phyloP scores from a whole-genome alignment of 1,139 yeast species.

The Pichia sorboxylosa region DNA sequence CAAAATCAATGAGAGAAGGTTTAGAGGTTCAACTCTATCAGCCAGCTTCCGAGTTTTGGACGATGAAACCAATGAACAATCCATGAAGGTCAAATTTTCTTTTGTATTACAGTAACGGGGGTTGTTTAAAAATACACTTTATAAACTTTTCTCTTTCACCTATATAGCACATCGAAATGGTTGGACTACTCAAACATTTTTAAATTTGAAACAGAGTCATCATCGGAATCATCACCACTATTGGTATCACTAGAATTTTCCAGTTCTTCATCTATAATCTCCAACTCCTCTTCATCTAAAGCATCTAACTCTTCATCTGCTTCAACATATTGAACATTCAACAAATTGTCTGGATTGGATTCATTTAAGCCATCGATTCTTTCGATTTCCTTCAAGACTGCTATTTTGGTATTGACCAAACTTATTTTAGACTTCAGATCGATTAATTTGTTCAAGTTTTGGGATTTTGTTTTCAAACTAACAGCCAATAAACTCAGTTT shows the following conservation, averaged over 20 bases:
- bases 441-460: conserved; percentile 63
- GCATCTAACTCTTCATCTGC: conserved; percentile 27
- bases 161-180: too few species aligned
- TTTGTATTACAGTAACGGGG: too few species aligned
- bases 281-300: too few species aligned
- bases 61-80: too few species aligned
- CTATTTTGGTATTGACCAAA: conserved; percentile 57
- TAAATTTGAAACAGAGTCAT: too few species aligned
- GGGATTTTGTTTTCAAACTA: conserved; percentile 62
- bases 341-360: neutral
- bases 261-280: too few species aligned
- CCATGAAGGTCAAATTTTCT: too few species aligned
- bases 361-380: conserved; percentile 13
- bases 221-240: too few species aligned
- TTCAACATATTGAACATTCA: conserved; percentile 29
- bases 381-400: conserved; percentile 48
- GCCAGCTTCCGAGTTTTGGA: conserved; percentile 3
- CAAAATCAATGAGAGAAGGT: conserved; percentile 1
- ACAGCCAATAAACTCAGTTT: conserved; percentile 70
- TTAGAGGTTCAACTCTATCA: conserved; percentile 10
- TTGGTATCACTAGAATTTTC: too few species aligned
- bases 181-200: too few species aligned
- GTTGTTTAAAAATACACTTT: too few species aligned
- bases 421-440: conserved; percentile 75
- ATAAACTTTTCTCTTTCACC: too few species aligned